Percentiles rank a stretch among this genome's conserved stretches.
These are phyloP conservation scores for Heliamphora pulchella DNA, from an alignment of 179 eudicot species.

Conservation along the genomic window DNA sequence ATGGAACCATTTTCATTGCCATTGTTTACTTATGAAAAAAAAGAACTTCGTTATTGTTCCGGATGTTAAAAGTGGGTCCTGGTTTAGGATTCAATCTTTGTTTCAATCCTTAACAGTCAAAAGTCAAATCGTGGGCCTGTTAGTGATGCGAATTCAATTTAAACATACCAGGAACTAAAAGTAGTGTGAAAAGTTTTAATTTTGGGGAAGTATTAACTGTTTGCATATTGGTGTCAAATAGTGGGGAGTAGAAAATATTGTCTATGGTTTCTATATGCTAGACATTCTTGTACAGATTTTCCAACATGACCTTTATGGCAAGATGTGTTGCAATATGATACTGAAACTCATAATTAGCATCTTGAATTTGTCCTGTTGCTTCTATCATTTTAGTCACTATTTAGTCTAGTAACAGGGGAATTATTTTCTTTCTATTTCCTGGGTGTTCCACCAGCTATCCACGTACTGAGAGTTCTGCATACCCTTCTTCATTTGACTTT, in stretches of 20 bases:
- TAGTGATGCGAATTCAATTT: neutral
- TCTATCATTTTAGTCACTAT: neutral
- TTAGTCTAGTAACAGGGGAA: neutral
- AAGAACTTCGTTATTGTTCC: too few relatives aligned
- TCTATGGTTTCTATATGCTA: neutral
- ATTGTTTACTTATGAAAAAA: too few relatives aligned
- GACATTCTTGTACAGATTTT: neutral
- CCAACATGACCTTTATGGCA: neutral
- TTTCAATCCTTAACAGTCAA: too few relatives aligned
- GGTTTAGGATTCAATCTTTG: too few relatives aligned
- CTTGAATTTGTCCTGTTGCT: neutral
- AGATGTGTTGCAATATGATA: neutral
- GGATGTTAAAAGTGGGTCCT: too few relatives aligned
- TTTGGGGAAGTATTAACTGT: neutral
- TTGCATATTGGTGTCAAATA: neutral
- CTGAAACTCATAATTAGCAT: neutral
- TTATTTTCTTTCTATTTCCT: slow-evolving; percentile 5
- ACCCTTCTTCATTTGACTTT: slow-evolving; percentile 88
- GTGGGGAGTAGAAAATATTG: neutral
- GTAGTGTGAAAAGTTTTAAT: neutral
- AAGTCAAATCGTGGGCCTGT: too few relatives aligned
- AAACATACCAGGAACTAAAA: neutral
- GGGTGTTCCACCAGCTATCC: slow-evolving; percentile 59
- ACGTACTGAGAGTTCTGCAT: slow-evolving; percentile 94
- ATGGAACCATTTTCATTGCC: too few relatives aligned